Evolutionary conservation across 306 rosid species (phyloP), one percentile per base, ranked within the genome.

Genomic region (Begonia loranthoides): DNA sequence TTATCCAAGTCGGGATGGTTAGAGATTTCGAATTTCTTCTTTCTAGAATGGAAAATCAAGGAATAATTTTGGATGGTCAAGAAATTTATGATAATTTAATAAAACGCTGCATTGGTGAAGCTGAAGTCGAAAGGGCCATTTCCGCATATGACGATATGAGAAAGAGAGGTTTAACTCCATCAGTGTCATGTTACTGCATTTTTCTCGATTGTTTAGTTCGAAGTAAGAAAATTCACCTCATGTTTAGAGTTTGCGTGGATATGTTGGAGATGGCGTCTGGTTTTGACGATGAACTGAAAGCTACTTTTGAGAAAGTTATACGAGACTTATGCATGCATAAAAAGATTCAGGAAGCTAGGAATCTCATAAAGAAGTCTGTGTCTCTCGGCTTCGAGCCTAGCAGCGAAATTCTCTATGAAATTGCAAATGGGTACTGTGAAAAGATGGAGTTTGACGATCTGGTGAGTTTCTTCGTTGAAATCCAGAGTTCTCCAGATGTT

Each of bases 361-460:
- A 61, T 53, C 65, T 90, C 70, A 76, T 82, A 60, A 76, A 79
- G 72, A 86, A 72, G 76, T 74, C 71, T 45, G 49, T 72, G 66
- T 64, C 57, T 53, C 68, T 56, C 9, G 68, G 70, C 15, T 66
- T 54, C 55, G 69, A 61, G 68, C 70, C 74, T 56, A 76, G 74
- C 49, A 38, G 67, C 36, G 65, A 60, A 13, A 71, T 76, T 68
- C 66, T 76, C 36, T 73, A 82, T 76, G 92, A 74, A 54, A 63
- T 86, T 74, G 79, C 84, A n/a, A 62, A 51, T 59, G 87, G 87
- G 28, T 85, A 86, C 66, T 86, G 99, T 74, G 80, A 85, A 61
- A 82, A 76, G 84, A 85, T 56, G 70, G 86, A 86, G 60, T 86
- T 85, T 17, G 74, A 74, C 22, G 97, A 90, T 75, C 58, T 80